Evolutionary conservation across 139 green algal species (phyloP).

Genomic region (Nannochloris sp.): DNA sequence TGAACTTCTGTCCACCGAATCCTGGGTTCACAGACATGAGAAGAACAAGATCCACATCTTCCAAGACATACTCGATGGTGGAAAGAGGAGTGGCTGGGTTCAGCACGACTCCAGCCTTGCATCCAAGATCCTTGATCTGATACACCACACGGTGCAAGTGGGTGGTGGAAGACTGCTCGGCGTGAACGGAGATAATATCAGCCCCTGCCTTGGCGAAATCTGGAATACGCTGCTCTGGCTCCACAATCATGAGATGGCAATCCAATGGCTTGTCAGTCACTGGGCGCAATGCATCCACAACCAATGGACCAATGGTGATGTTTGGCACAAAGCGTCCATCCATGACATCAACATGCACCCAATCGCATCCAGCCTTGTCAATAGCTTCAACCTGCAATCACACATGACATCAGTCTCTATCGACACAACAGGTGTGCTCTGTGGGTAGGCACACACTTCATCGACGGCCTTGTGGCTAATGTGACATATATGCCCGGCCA

Average conservation of each 20-base stretch:
- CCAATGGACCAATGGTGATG: slow-evolving; percentile 97
- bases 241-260: slow-evolving; percentile 93
- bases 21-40: slow-evolving; percentile 99
- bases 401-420: background rate
- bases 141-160: slow-evolving; percentile 91
- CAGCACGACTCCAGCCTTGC: slow-evolving; percentile 93
- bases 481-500: too few species aligned
- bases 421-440: background rate
- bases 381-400: slow-evolving; percentile 75
- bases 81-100: slow-evolving; percentile 88
- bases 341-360: slow-evolving; percentile 84
- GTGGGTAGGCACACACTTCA: too few species aligned
- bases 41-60: slow-evolving; percentile 86
- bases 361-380: slow-evolving; percentile 71
- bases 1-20: slow-evolving; percentile 99
- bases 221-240: slow-evolving; percentile 84
- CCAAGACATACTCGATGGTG: slow-evolving; percentile 86
- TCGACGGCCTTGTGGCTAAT: too few species aligned
- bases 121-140: slow-evolving; percentile 97
- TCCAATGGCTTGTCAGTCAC: slow-evolving; percentile 93
- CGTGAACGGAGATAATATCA: slow-evolving; percentile 97
- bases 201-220: slow-evolving; percentile 96
- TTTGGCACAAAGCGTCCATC: slow-evolving; percentile 91
- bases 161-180: slow-evolving; percentile 82
- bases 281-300: slow-evolving; percentile 92